phyloP scores from a whole-genome alignment of 2,329 filamentous ascomycete species.

The Myriosclerotinia duriaeana region DNA sequence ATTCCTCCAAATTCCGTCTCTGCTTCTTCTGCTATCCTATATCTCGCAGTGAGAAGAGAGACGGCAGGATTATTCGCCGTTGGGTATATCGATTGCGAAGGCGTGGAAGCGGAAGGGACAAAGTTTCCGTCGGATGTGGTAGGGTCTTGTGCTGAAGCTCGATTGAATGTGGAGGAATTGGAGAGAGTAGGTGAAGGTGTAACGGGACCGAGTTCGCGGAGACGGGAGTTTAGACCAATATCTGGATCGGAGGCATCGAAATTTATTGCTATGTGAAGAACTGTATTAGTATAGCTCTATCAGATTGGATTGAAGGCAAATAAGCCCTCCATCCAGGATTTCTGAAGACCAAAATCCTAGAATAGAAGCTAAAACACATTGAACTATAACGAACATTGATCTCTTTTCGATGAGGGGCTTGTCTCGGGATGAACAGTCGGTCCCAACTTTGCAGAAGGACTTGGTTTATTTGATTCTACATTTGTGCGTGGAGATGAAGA shows the following conservation, averaged over 20 bases:
- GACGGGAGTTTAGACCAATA: conserved; percentile 31
- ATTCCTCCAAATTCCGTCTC: conserved; percentile 53
- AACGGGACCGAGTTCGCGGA: conserved; percentile 36
- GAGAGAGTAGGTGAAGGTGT: conserved; percentile 37
- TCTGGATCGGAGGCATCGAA: conserved; percentile 29
- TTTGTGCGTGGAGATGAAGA: conserved; percentile 24
- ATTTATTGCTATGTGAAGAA: conserved; percentile 23
- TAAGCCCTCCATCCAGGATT: too few relatives aligned
- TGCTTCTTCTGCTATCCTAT: conserved; percentile 60
- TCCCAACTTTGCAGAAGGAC: conserved; percentile 20
- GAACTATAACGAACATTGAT: conserved; percentile 21
- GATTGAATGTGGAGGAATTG: conserved; percentile 36
- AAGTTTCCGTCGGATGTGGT: conserved; percentile 27
- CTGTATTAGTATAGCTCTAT: conserved; percentile 2
- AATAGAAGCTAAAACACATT: not conserved
- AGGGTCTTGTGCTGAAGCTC: conserved; percentile 8
- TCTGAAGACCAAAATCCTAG: not conserved
- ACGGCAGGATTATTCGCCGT: conserved; percentile 33
- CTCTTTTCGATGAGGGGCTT: conserved; percentile 16
- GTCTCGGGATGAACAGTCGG: conserved; percentile 27
- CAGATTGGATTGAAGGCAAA: not conserved
- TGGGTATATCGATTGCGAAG: conserved; percentile 35
- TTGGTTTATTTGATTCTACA: conserved; percentile 17
- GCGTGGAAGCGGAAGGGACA: conserved; percentile 31
- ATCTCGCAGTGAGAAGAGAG: conserved; percentile 43